Base-by-base conservation (phyloP, 164 flowering plant genomes). In the Dillenia turbinata region DNA sequence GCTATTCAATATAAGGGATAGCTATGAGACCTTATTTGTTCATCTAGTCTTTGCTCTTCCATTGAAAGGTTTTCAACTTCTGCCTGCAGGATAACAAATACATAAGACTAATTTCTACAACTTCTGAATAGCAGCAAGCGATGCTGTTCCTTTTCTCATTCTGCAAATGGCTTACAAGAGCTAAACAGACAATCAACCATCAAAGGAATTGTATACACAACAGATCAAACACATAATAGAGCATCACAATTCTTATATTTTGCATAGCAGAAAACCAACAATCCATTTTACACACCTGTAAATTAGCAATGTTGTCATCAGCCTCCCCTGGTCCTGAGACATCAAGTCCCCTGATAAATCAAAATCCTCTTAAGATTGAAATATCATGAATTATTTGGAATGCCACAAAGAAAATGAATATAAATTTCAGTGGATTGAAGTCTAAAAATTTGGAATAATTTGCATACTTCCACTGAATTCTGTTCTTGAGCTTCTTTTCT, bases 401-500 rank as follows among this genome's bases (percentile, higher is more conserved):
- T 11, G 48, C 14, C 47, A 12, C 57, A 63, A 51, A 43, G 47
- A 12, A 53, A 44, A 69, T 47, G 5, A 15, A 9, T 33, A 14
- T 47, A 62, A 47, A 47, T 22, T 19, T 44, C 26, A 50, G 43
- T 9, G 9, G 17, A 44, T 16, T 43, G 49, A 54, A 33, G 51
- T 14, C 52, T 26, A 9, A 14, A n/a, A 52, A 24, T 66, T 63
- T 72, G 40, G 40, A 33, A 33, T 33, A 33, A 33, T 33, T 33
- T 56, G 45, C 84, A 49, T 85, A 92, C 98, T 89, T 92, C 96
- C 95, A 89, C 61, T 88, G 92, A 68, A 89, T 92, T 66, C 85
- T 77, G 72, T 94, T 94, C 77, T 94, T 90, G 59, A 87, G 83
- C 64, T 83, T 86, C 81, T 94, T 94, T 67, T 90, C 98, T 66